These are phyloP conservation scores for Linnemannia elongata DNA, from an alignment of 192 early-diverging fungal genomes.

Conservation along the genomic window DNA sequence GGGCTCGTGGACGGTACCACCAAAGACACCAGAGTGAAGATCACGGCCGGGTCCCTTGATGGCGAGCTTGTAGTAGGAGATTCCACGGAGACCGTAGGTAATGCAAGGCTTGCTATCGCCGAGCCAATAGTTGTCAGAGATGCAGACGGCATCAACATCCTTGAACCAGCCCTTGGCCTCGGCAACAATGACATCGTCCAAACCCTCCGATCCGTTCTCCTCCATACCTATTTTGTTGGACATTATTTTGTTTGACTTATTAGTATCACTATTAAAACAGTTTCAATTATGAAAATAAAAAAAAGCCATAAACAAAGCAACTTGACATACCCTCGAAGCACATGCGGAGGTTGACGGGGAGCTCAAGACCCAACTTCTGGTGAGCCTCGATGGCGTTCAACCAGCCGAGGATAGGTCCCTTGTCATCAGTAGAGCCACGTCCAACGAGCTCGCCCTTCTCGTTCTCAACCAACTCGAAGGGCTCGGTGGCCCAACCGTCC, in stretches of 20 bases:
- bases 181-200: slow-evolving; percentile 88
- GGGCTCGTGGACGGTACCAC: slow-evolving; percentile 95
- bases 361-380: slow-evolving; percentile 88
- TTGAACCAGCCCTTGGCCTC: slow-evolving; percentile 93
- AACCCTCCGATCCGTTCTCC: slow-evolving; percentile 93
- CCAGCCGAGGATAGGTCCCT: slow-evolving; percentile 98
- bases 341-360: slow-evolving; percentile 97
- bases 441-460: slow-evolving; percentile 88
- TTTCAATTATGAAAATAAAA: background rate
- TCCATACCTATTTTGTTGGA: slow-evolving; percentile 57
- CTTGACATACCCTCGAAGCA: slow-evolving; percentile 93
- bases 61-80: slow-evolving; percentile 74
- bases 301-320: background rate
- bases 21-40: slow-evolving; percentile 97
- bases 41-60: slow-evolving; percentile 90
- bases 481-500: slow-evolving; percentile 94
- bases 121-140: slow-evolving; percentile 99
- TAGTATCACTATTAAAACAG: background rate
- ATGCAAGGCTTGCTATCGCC: slow-evolving; percentile 96
- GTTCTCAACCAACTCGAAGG: slow-evolving; percentile 90
- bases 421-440: slow-evolving; percentile 97
- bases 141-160: slow-evolving; percentile 95
- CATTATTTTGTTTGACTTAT: background rate
- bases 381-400: slow-evolving; percentile 95
- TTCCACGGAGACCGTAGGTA: slow-evolving; percentile 95